Evolutionary conservation across 2,329 filamentous ascomycete genomes (phyloP), one percentile per base, ranked within the genome.

Genomic region (Phyllosticta citriasiana): DNA sequence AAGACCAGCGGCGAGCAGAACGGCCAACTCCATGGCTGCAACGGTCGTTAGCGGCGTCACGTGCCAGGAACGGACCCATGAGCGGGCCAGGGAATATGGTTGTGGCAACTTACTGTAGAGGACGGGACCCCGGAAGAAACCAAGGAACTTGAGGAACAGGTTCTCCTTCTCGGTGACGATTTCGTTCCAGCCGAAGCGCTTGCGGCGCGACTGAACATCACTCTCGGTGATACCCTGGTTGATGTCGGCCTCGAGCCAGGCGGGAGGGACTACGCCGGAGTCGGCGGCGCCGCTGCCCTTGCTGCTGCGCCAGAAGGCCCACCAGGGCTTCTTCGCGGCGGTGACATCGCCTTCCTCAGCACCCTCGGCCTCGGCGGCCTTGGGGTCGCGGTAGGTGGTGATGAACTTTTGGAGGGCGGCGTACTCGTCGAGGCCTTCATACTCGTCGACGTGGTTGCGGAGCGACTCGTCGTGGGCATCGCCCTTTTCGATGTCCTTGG

Each of bases 101-200:
- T 59, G 54, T 16, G 9, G 24, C 50, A 51, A 76, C 84, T 72
- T 80, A 89, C 87, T 86, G 76, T 89, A 90, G 65, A 89, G 83
- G 79, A 90, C 87, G 64, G 87, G 87, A 70, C 87, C 87, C 67
- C 79, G 84, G 82, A 90, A 90, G 79, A 87, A 90, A 72, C 83
- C 81, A 67, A 90, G 76, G 78, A 90, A 89, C 78, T 89, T 86
- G 72, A 87, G 73, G 73, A 89, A 81, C 78, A 88, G 78, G 78
- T 89, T 89, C 77, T 86, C 84, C 80, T 89, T 89, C 78, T 89
- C 87, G 33, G 85, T 84, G 30, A 81, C 79, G 72, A 90, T 79
- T 73, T 90, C 87, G 78, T 89, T 90, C 78, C 76, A 89, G 64
- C 87, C 87, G 66, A 79, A 80, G 68, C 81, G 81, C 77, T 84